Evolutionary conservation across 306 rosid species (phyloP).

Genomic region (Quercus alba): DNA sequence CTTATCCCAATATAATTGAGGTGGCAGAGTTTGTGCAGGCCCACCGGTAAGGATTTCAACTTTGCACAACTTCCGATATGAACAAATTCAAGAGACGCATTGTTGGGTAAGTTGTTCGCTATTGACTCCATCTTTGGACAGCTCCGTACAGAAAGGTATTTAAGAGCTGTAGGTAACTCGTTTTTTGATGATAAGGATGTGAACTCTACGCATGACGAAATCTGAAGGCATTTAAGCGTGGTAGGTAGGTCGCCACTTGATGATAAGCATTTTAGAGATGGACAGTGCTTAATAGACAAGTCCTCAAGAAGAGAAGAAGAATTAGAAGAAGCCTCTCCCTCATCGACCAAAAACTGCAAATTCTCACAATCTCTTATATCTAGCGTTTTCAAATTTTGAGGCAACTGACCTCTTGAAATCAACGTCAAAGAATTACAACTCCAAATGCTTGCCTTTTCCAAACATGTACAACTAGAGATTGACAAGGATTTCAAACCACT

Average conservation of each 20-base stretch:
- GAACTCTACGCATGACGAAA: fast-evolving
- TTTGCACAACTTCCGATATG: background rate
- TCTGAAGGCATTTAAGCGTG: no score
- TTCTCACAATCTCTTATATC: fast-evolving
- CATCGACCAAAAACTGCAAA: background rate
- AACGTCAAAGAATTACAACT: constrained; percentile 6
- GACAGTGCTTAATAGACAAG: fast-evolving
- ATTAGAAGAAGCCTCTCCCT: background rate
- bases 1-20: no score
- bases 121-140: constrained; percentile 8
- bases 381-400: background rate
- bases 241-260: no score
- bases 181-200: background rate
- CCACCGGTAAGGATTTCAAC: constrained; percentile 5
- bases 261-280: background rate
- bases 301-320: background rate
- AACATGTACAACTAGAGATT: background rate
- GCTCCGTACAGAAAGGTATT: background rate
- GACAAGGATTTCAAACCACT: background rate
- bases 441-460: background rate
- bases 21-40: constrained; percentile 14
- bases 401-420: background rate
- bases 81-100: constrained; percentile 1
- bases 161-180: constrained; percentile 9
- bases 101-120: background rate